A percentile compares a stretch with the other conserved stretches of the same genome.
Evolutionary conservation across 208 protist species (phyloP).

Genomic region (Hexamita inflata): DNA sequence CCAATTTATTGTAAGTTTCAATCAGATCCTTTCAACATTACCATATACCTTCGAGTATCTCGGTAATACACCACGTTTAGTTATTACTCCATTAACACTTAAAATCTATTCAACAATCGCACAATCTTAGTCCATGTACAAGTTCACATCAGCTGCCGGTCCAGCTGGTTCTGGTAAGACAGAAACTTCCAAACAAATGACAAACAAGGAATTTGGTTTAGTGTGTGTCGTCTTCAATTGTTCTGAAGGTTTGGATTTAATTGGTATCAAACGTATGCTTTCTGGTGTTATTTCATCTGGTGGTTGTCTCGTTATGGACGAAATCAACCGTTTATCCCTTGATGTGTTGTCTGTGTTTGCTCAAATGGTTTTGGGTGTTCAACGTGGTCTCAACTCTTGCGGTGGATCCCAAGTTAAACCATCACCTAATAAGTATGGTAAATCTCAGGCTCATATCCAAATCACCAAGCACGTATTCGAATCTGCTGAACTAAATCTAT

Average conservation of each 20-base stretch:
- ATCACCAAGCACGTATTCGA: slow-evolving; percentile 55
- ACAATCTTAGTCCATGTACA: slow-evolving; percentile 74
- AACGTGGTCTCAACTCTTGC: not conserved
- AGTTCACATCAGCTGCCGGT: slow-evolving; percentile 78
- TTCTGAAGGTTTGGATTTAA: slow-evolving; percentile 84
- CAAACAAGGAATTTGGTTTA: slow-evolving; percentile 73
- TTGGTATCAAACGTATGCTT: slow-evolving; percentile 76
- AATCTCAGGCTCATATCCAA: slow-evolving; percentile 53
- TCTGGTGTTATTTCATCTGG: slow-evolving; percentile 84
- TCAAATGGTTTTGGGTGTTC: slow-evolving; percentile 65
- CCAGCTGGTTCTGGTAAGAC: slow-evolving; percentile 92
- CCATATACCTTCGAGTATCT: slow-evolving; percentile 89
- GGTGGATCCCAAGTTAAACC: not conserved
- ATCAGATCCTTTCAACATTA: slow-evolving; percentile 67
- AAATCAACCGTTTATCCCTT: slow-evolving; percentile 92
- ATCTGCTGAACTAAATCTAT: slow-evolving; percentile 48
- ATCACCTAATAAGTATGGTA: not conserved
- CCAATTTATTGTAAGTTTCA: slow-evolving; percentile 18
- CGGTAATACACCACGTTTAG: slow-evolving; percentile 82
- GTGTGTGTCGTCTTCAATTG: slow-evolving; percentile 94
- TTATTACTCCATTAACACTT: slow-evolving; percentile 86
- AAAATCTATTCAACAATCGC: slow-evolving; percentile 89
- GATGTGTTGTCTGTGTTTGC: slow-evolving; percentile 95
- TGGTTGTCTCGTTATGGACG: slow-evolving; percentile 73
- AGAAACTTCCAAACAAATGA: slow-evolving; percentile 92